Percentiles rank a stretch among this genome's conserved stretches.
These are phyloP conservation scores for Paecilomyces fulvus DNA, from an alignment of 2,329 filamentous ascomycete species.

Conservation along the genomic window DNA sequence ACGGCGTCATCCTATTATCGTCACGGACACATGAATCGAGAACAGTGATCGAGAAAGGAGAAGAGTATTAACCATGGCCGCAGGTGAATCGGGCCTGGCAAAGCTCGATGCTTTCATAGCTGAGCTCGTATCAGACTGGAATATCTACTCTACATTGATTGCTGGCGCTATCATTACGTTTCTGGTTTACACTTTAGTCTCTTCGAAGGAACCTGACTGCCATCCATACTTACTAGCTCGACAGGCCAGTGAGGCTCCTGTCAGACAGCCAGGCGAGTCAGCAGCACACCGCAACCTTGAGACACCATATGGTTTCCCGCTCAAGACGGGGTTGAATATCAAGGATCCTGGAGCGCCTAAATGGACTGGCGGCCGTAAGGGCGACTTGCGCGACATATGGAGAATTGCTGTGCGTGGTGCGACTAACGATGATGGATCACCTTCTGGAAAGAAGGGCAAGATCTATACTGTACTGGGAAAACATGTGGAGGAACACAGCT, in stretches of 20 bases:
- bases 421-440: conserved; percentile 53
- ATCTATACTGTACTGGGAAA: conserved; percentile 73
- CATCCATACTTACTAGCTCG: conserved; percentile 85
- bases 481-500: conserved; percentile 62
- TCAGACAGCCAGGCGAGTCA: conserved; percentile 77
- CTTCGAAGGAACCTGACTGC: conserved; percentile 72
- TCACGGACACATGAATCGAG: background rate
- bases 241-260: conserved; percentile 68
- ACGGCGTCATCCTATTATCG: background rate
- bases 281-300: conserved; percentile 77
- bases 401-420: conserved; percentile 59
- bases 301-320: conserved; percentile 73
- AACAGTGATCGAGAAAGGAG: background rate
- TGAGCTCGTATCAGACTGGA: conserved; percentile 69
- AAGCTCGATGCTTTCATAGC: conserved; percentile 65
- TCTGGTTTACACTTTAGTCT: conserved; percentile 62
- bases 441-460: conserved; percentile 54
- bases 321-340: conserved; percentile 70
- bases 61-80: conserved; percentile 23
- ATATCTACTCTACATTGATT: conserved; percentile 67
- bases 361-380: conserved; percentile 75
- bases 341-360: conserved; percentile 71
- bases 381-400: conserved; percentile 90
- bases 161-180: conserved; percentile 57
- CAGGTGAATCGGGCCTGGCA: conserved; percentile 48